Conservation (phyloP, 2,329 filamentous ascomycete genomes). For the Neoscytalidium dimidiatum region DNA sequence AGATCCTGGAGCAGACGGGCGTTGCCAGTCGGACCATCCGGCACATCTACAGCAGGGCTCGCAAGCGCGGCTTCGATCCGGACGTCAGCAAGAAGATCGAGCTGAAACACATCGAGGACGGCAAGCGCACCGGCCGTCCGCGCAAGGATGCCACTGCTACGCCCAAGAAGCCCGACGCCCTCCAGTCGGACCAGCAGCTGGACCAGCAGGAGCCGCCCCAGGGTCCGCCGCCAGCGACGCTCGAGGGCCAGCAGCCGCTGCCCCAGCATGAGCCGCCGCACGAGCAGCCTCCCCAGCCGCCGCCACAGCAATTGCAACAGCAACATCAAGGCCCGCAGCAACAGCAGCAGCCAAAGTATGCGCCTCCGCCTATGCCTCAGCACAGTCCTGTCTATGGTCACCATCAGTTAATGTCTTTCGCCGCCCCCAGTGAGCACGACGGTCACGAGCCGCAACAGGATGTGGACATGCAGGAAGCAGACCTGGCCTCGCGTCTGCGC, state of each 20-base stretch:
- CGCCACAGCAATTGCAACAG: background rate
- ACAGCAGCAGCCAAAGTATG: slow-evolving; percentile 15
- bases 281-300: background rate
- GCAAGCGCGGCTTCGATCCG: slow-evolving; percentile 20
- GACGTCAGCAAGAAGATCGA: slow-evolving; percentile 17
- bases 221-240: background rate
- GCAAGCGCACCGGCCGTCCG: slow-evolving; percentile 19
- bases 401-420: slow-evolving; percentile 13
- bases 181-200: slow-evolving; percentile 5
- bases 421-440: slow-evolving; percentile 10
- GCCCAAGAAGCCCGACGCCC: slow-evolving; percentile 7
- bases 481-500: slow-evolving; percentile 4
- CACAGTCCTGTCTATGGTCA: slow-evolving; percentile 13
- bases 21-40: slow-evolving; percentile 19
- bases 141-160: slow-evolving; percentile 18
- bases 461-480: slow-evolving; percentile 11
- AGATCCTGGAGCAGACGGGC: slow-evolving; percentile 20
- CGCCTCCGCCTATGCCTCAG: slow-evolving; percentile 13
- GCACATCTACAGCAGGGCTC: slow-evolving; percentile 19
- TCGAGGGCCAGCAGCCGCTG: slow-evolving; percentile 12
- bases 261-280: slow-evolving; percentile 1
- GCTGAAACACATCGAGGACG: slow-evolving; percentile 17
- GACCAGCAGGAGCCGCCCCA: slow-evolving; percentile 13
- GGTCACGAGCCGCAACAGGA: slow-evolving; percentile 10
- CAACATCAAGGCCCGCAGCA: background rate